Percentiles rank a stretch among this genome's conserved stretches.
Conservation (phyloP, 192 early-diverging fungal species). For the Coemansia sp. region DNA sequence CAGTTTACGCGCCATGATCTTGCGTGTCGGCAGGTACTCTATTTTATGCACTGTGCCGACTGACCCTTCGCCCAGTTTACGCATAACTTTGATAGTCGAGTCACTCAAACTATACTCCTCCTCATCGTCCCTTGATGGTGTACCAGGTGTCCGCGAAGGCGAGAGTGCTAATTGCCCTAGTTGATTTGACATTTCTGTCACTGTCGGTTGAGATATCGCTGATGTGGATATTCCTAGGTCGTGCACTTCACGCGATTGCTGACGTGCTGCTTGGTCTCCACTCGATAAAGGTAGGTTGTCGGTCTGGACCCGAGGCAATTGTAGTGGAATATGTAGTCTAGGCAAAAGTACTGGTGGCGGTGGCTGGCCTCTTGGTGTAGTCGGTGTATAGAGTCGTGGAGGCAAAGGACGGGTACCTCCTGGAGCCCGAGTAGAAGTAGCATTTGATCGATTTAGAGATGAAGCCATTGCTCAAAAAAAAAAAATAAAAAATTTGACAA, state of each 20-base stretch:
- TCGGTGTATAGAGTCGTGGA: constrained; percentile 45
- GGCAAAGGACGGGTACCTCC: constrained; percentile 17
- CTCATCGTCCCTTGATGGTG: constrained; percentile 22
- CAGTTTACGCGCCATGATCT: constrained; percentile 92
- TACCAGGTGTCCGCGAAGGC: not conserved
- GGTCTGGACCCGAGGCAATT: constrained; percentile 31
- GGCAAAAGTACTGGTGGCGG: constrained; percentile 27
- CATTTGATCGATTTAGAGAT: constrained; percentile 58
- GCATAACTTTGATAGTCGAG: constrained; percentile 75
- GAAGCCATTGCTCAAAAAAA: constrained; percentile 34
- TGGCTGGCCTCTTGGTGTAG: constrained; percentile 46
- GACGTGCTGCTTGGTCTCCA: constrained; percentile 46
- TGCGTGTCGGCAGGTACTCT: constrained; percentile 69
- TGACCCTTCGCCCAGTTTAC: constrained; percentile 89
- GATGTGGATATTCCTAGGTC: constrained; percentile 33
- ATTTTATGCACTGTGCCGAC: constrained; percentile 94
- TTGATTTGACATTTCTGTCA: constrained; percentile 14
- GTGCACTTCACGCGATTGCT: constrained; percentile 54
- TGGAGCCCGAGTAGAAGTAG: constrained; percentile 34
- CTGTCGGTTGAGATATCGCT: constrained; percentile 14
- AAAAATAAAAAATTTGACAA: not conserved
- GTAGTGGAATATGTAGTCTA: constrained; percentile 29
- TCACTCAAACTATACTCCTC: constrained; percentile 51
- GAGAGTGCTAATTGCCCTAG: constrained; percentile 34
- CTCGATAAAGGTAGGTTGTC: constrained; percentile 24